Evolutionary conservation across 2,329 filamentous ascomycete species (phyloP).

Genomic region (Trichoderma hamatum): DNA sequence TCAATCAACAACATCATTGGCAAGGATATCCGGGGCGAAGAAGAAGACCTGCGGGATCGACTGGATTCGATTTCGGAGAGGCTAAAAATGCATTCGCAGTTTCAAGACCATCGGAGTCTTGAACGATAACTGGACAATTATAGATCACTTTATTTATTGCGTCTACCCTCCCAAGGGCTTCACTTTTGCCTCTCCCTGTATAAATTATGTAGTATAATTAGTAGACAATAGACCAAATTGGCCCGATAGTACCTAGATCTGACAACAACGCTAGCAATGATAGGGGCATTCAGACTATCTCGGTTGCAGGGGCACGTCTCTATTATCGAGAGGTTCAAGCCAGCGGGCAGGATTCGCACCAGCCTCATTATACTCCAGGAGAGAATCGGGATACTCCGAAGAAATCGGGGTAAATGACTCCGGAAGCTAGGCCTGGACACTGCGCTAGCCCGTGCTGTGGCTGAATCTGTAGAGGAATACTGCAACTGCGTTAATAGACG

Average conservation of each 20-base stretch:
- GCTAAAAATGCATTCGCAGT: neutral
- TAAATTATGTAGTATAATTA: neutral
- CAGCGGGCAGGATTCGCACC: neutral
- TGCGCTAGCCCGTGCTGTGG: neutral
- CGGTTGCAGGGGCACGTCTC: neutral
- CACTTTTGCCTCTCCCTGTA: neutral
- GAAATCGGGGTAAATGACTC: neutral
- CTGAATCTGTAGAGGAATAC: neutral
- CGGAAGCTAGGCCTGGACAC: neutral
- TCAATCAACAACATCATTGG: neutral
- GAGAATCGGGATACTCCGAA: no score
- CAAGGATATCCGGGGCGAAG: neutral
- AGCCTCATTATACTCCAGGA: neutral
- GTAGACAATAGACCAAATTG: neutral
- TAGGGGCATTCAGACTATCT: neutral
- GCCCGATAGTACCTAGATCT: neutral
- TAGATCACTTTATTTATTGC: neutral
- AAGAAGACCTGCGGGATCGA: constrained; percentile 2
- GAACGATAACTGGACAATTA: neutral
- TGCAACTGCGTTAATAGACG: no score
- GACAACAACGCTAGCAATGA: neutral
- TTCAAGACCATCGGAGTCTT: neutral
- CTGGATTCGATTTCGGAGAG: neutral
- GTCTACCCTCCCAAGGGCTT: neutral
- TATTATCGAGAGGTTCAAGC: neutral